Evolutionary conservation across 2,329 filamentous ascomycete genomes (phyloP), one percentile per base, ranked within the genome.

Genomic region (Rosellinia necatrix): DNA sequence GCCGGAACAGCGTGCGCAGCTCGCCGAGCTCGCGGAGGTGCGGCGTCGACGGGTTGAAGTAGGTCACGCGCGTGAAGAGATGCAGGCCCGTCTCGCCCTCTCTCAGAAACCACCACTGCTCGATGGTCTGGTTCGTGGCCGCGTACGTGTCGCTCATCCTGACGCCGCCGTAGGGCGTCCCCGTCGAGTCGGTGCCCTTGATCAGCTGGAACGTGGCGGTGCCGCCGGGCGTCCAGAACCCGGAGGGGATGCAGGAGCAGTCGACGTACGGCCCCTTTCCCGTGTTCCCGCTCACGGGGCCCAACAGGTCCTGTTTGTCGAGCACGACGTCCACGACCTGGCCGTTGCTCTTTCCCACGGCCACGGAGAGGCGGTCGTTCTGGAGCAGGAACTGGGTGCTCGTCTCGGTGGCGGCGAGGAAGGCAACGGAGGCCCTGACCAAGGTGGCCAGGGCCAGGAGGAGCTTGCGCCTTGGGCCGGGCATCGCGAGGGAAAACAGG

Each of bases 41-140:
- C 0, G 82, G 83, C 1, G 72, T 79, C 1, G 76, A 78, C 49
- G 77, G 73, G 63, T 86, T 86, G 64, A 81, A 74, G 57, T 87
- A 87, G 0, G 78, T 76, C 7, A 84, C 70, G 5, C 84, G 78
- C 44, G 77, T 81, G 70, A 87, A 88, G 0, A 78, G 79, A 62
- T 87, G 84, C 25, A 87, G 66, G 0, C 85, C 84, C 0, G 84
- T 86, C 66, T 87, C 84, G 1, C 81, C 81, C 37, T 85, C 84
- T 10, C 81, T 74, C 2, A 87, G 68, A 61, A 87, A 87, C 81
- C 82, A 87, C 67, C 85, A 87, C 64, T 87, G 84, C 60, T 86
- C 78, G 13, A 88, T 71, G 4, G 79, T 68, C 65, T 87, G 83
- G 3, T 83, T 82, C 0, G 83, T 86, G 1, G 76, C 72, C 0